These are phyloP conservation scores for Piromyces finnis DNA, from an alignment of 192 early-diverging fungal genomes.

Conservation along the genomic window DNA sequence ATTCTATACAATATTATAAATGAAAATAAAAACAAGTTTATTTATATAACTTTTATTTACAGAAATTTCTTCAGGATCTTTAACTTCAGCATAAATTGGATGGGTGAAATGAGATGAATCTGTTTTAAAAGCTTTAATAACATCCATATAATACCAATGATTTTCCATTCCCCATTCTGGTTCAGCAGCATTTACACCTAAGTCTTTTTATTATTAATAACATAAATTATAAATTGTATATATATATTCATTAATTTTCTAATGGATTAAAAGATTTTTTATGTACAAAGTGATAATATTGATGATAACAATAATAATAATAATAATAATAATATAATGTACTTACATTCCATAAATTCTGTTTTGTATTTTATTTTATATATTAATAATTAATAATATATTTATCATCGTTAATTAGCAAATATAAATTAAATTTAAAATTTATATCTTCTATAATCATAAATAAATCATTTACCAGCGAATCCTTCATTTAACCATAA, in stretches of 20 bases:
- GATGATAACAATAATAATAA: too few species aligned
- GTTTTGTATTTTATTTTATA: background rate
- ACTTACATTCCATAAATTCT: background rate
- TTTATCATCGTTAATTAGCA: too few species aligned
- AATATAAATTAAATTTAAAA: too few species aligned
- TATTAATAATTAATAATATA: too few species aligned
- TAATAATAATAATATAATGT: too few species aligned
- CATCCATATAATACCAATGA: background rate
- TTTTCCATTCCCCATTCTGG: background rate
- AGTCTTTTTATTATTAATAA: background rate
- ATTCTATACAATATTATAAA: too few species aligned
- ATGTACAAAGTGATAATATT: too few species aligned
- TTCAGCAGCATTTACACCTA: background rate
- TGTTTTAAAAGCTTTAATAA: background rate
- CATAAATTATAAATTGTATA: too few species aligned
- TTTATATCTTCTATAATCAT: too few species aligned
- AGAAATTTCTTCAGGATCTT: background rate
- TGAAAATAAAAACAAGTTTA: background rate
- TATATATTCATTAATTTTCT: too few species aligned
- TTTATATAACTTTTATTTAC: background rate
- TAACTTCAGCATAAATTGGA: background rate
- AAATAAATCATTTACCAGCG: constrained; percentile 15
- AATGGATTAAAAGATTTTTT: too few species aligned
- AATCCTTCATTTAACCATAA: constrained; percentile 97
- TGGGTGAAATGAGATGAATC: background rate